phyloP scores from a whole-genome alignment of 306 rosid species.

The Pterocarpus macrocarpus region DNA sequence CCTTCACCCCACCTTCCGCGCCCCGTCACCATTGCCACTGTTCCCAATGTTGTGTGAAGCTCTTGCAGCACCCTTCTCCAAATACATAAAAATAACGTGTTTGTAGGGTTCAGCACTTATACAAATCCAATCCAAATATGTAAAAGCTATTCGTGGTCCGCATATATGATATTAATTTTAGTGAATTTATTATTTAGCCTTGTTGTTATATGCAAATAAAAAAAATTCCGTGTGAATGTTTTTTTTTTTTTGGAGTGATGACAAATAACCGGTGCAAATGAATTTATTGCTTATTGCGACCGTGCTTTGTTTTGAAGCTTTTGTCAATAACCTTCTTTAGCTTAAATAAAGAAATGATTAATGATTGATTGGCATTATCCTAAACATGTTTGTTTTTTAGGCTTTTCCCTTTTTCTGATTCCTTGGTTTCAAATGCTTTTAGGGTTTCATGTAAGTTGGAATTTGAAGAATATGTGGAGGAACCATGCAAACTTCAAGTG shows the following conservation, averaged over 20 bases:
- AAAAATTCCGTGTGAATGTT: too few species aligned
- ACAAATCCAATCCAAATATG: too few species aligned
- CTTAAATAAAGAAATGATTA: not conserved
- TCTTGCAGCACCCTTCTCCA: too few species aligned
- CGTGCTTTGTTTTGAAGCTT: conserved; percentile 12
- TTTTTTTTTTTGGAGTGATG: not conserved
- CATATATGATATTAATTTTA: not conserved
- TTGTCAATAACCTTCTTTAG: not conserved
- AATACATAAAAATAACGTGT: too few species aligned
- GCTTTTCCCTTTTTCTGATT: not conserved
- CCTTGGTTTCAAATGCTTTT: conserved; percentile 7
- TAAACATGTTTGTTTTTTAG: not conserved
- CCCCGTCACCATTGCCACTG: too few species aligned
- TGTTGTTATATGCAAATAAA: not conserved
- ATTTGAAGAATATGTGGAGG: too few species aligned
- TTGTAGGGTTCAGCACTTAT: too few species aligned
- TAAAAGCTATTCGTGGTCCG: too few species aligned
- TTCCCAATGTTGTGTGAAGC: too few species aligned
- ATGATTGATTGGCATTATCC: not conserved
- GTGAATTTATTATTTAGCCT: not conserved
- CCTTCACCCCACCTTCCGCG: too few species aligned
- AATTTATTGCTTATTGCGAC: not conserved
- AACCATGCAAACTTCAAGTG: too few species aligned
- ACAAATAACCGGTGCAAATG: not conserved
- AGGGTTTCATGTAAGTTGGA: too few species aligned